Conservation (phyloP, 495 filamentous ascomycete genomes). For the Hyaloscypha bicolor region DNA sequence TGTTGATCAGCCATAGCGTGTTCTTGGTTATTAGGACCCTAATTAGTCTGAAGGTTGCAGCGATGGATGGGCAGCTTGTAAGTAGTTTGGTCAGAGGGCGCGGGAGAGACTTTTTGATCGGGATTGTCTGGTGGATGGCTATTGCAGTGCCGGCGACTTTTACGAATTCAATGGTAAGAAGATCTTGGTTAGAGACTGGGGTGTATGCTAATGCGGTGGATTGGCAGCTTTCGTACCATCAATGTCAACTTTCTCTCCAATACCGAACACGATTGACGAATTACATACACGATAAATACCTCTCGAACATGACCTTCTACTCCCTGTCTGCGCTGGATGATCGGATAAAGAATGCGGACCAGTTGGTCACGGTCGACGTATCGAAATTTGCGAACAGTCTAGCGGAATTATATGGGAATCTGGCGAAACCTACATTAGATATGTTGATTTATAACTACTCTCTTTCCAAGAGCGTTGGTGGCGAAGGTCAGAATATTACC, state of each 20-base stretch:
- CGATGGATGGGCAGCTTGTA: conserved; percentile 90
- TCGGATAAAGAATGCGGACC: conserved; percentile 97
- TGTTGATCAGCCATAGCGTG: conserved; percentile 82
- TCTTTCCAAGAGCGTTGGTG: conserved; percentile 88
- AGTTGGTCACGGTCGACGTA: conserved; percentile 95
- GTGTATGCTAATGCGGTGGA: conserved; percentile 18
- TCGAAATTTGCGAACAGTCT: conserved; percentile 94
- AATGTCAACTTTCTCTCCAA: conserved; percentile 88
- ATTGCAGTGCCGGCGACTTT: conserved; percentile 98
- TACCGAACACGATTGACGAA: conserved; percentile 91
- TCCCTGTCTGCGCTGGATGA: conserved; percentile 93
- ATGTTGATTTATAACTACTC: conserved; percentile 96
- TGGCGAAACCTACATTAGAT: conserved; percentile 94
- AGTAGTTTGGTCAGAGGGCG: conserved; percentile 88
- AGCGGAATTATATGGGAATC: conserved; percentile 92
- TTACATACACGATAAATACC: conserved; percentile 90
- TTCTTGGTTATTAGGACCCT: conserved; percentile 84
- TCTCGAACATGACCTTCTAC: conserved; percentile 97
- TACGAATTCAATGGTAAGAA: conserved; percentile 93
- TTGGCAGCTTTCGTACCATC: conserved; percentile 87
- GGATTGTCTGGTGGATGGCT: conserved; percentile 97
- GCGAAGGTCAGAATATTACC: conserved; percentile 66
- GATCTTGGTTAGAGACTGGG: conserved; percentile 7
- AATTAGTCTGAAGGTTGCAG: conserved; percentile 93
- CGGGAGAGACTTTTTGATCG: conserved; percentile 85